Conservation (phyloP, 176 grass and related monocot genomes). For the Olyra latifolia region DNA sequence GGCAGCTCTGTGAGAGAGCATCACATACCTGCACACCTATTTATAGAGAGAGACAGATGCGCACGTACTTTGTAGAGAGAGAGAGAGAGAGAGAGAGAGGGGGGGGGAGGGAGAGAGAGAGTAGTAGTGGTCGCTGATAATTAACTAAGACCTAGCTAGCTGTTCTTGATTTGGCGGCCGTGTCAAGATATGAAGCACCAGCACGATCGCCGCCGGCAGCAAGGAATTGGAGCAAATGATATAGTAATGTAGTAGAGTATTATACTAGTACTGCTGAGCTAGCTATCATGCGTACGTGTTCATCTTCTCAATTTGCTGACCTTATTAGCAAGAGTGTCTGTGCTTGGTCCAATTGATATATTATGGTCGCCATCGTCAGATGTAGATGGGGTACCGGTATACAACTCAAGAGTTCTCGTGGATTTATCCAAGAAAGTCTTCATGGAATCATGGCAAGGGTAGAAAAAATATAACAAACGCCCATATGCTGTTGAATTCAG, state of each 20-base stretch:
- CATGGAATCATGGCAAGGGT: neutral
- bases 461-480: neutral
- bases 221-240: neutral
- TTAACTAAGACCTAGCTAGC: constrained; percentile 25
- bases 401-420: neutral
- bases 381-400: neutral
- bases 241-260: neutral
- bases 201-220: neutral
- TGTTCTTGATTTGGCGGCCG: neutral
- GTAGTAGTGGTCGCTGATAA: neutral
- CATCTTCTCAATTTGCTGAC: neutral
- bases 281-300: neutral
- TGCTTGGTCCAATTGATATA: neutral
- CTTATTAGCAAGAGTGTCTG: too few relatives aligned
- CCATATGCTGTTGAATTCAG: neutral
- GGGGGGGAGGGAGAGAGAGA: too few relatives aligned
- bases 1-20: neutral
- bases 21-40: neutral
- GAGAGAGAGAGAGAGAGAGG: too few relatives aligned
- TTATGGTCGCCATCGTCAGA: neutral
- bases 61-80: neutral
- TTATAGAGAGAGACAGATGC: neutral
- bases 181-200: constrained; percentile 15
- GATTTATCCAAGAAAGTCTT: neutral
- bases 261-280: neutral